phyloP scores from a whole-genome alignment of 176 grass and related monocot genomes.

The Rhipidocladum racemiflorum region DNA sequence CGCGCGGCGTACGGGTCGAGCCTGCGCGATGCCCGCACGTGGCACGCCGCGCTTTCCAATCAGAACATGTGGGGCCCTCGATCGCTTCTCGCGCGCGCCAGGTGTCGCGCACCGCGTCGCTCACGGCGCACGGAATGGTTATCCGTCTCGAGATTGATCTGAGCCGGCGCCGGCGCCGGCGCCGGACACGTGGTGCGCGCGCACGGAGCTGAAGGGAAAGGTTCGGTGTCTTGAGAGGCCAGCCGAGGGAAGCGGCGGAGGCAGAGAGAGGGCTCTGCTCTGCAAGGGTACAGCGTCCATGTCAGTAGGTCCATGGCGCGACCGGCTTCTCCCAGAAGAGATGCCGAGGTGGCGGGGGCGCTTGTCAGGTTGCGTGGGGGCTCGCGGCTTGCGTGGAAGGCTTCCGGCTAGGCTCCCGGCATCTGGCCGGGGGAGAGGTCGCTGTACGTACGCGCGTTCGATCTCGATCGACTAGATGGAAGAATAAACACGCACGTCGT shows the following conservation, averaged over 20 bases:
- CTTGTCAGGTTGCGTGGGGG: slow-evolving; percentile 12
- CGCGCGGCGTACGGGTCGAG: background rate
- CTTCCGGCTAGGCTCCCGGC: background rate
- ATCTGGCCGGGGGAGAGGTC: slow-evolving; percentile 3
- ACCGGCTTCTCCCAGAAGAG: slow-evolving; percentile 1
- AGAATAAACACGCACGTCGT: no score
- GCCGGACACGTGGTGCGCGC: slow-evolving; percentile 30
- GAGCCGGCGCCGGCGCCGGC: background rate
- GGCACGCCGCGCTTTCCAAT: background rate
- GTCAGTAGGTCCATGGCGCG: background rate
- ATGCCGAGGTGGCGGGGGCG: slow-evolving; percentile 28
- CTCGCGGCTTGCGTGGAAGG: background rate
- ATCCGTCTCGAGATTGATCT: slow-evolving; percentile 12
- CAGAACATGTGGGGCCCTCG: background rate
- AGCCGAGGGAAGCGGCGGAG: background rate
- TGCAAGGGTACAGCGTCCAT: slow-evolving; percentile 23
- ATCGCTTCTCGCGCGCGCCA: background rate
- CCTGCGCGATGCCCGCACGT: background rate
- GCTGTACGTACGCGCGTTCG: background rate
- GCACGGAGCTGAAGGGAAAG: background rate
- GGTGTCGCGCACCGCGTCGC: slow-evolving; percentile 19
- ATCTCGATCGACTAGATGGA: background rate
- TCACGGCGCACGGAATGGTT: background rate
- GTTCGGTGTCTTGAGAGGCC: background rate
- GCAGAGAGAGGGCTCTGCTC: background rate